phyloP scores from a whole-genome alignment of 2,329 filamentous ascomycete species.

The Paramyrothecium sp. region DNA sequence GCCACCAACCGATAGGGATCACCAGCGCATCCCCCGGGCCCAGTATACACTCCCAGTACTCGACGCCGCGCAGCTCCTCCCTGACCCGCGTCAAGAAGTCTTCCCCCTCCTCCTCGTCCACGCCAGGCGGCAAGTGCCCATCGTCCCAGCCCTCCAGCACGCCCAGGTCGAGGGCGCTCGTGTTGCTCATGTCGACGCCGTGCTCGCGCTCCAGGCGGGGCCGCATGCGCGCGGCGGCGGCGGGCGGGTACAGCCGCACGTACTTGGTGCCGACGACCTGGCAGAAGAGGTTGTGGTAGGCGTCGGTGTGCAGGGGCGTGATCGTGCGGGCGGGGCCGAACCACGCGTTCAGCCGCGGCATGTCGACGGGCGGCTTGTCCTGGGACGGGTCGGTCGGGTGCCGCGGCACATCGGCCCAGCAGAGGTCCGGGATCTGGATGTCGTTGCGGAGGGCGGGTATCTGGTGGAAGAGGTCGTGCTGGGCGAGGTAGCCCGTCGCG shows the following conservation, averaged over 20 bases:
- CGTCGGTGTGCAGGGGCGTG: slow-evolving; percentile 90
- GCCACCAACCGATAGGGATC: slow-evolving; percentile 96
- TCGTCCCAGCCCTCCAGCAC: slow-evolving; percentile 61
- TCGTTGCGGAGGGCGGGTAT: slow-evolving; percentile 75
- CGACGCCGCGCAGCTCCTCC: slow-evolving; percentile 53
- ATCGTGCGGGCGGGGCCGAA: slow-evolving; percentile 86
- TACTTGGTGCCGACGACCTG: slow-evolving; percentile 93
- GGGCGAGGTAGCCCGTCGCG: slow-evolving; percentile 77
- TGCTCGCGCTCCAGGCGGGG: slow-evolving; percentile 58
- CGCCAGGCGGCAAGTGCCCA: slow-evolving; percentile 19
- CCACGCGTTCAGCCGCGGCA: slow-evolving; percentile 85
- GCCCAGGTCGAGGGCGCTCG: slow-evolving; percentile 75
- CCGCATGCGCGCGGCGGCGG: slow-evolving; percentile 55
- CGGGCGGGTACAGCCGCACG: slow-evolving; percentile 79
- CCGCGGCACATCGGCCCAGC: slow-evolving; percentile 67
- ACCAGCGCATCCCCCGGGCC: slow-evolving; percentile 82
- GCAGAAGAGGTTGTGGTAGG: slow-evolving; percentile 87
- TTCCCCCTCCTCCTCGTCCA: slow-evolving; percentile 13
- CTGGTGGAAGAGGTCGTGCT: slow-evolving; percentile 84
- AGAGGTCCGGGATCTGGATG: slow-evolving; percentile 80
- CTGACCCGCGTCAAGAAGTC: slow-evolving; percentile 35
- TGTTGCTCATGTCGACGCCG: slow-evolving; percentile 91
- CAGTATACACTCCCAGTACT: slow-evolving; percentile 76
- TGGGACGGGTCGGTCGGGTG: slow-evolving; percentile 39
- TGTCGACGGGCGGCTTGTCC: slow-evolving; percentile 42